A percentile compares a stretch with the other conserved stretches of the same genome.
These are phyloP conservation scores for Hypoxylon sp. DNA, from an alignment of 2,329 filamentous ascomycete genomes.

Conservation along the genomic window DNA sequence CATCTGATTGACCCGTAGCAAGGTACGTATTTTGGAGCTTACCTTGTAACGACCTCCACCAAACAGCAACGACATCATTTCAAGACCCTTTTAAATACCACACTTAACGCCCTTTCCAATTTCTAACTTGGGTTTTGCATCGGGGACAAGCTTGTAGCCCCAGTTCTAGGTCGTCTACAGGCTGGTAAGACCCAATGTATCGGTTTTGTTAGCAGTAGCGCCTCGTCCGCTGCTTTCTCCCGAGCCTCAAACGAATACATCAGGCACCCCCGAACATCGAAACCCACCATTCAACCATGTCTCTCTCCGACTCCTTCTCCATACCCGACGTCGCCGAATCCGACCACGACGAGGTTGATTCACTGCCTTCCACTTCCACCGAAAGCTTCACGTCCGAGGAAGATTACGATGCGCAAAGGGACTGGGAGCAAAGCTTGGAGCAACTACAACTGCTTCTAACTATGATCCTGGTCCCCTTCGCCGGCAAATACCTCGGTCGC, in stretches of 20 bases:
- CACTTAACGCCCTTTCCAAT: slow-evolving; percentile 16
- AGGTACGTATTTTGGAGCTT: slow-evolving; percentile 33
- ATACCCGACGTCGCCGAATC: slow-evolving; percentile 64
- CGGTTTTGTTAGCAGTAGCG: slow-evolving; percentile 48
- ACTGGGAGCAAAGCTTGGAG: slow-evolving; percentile 95
- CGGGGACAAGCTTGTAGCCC: slow-evolving; percentile 23
- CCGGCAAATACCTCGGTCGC: slow-evolving; percentile 94
- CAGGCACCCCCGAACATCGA: slow-evolving; percentile 48
- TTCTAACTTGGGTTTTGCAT: slow-evolving; percentile 17
- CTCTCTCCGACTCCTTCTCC: slow-evolving; percentile 65
- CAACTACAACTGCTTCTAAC: slow-evolving; percentile 93
- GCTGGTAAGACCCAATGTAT: slow-evolving; percentile 46
- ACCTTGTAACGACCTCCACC: slow-evolving; percentile 25
- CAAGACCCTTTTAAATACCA: slow-evolving; percentile 3
- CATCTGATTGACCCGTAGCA: slow-evolving; percentile 17
- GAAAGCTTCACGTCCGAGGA: slow-evolving; percentile 68
- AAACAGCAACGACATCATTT: slow-evolving; percentile 27
- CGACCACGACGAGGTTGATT: slow-evolving; percentile 73
- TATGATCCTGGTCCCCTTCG: slow-evolving; percentile 94
- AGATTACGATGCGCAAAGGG: slow-evolving; percentile 87
- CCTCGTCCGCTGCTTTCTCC: slow-evolving; percentile 41
- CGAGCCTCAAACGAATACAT: slow-evolving; percentile 24
- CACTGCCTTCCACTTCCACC: slow-evolving; percentile 73
- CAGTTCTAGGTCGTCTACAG: slow-evolving; percentile 14
- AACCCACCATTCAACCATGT: slow-evolving; percentile 49